These are phyloP conservation scores for Botrytis porri DNA, from an alignment of 2,329 filamentous ascomycete genomes.

Conservation along the genomic window DNA sequence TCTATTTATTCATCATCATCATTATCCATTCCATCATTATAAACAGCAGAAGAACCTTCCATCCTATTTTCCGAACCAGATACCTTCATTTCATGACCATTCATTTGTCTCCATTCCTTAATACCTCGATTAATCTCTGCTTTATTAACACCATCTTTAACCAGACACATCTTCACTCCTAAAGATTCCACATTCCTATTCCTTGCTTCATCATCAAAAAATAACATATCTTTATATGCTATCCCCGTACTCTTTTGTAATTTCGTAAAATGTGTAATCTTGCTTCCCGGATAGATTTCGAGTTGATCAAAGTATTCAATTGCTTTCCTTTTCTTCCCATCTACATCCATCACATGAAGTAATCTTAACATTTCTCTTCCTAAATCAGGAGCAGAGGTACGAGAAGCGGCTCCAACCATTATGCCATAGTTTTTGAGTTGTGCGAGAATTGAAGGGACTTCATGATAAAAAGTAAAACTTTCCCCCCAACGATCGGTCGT, in stretches of 20 bases:
- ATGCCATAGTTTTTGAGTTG: constrained; percentile 47
- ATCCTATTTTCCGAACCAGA: neutral
- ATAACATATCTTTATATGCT: constrained; percentile 80
- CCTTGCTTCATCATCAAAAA: constrained; percentile 89
- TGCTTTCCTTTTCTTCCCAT: constrained; percentile 42
- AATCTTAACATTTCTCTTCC: constrained; percentile 77
- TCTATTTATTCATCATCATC: neutral
- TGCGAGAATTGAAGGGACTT: constrained; percentile 65
- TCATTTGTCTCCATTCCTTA: constrained; percentile 71
- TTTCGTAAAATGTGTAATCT: constrained; percentile 79
- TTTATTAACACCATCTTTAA: constrained; percentile 74
- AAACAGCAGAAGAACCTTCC: neutral
- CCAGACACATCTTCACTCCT: constrained; percentile 67
- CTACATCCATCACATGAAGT: constrained; percentile 53
- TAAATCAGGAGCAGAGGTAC: constrained; percentile 75
- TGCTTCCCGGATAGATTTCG: constrained; percentile 73
- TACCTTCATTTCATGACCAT: constrained; percentile 28
- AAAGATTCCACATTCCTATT: constrained; percentile 78
- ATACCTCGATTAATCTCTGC: constrained; percentile 78
- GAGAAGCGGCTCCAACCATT: constrained; percentile 70
- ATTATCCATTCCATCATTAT: neutral
- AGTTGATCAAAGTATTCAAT: constrained; percentile 60
- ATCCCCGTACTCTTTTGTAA: constrained; percentile 70
- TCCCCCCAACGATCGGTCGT: constrained; percentile 59
- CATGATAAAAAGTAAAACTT: constrained; percentile 66